phyloP scores from a whole-genome alignment of 306 rosid genomes.

The Chamaecrista fasciculata region DNA sequence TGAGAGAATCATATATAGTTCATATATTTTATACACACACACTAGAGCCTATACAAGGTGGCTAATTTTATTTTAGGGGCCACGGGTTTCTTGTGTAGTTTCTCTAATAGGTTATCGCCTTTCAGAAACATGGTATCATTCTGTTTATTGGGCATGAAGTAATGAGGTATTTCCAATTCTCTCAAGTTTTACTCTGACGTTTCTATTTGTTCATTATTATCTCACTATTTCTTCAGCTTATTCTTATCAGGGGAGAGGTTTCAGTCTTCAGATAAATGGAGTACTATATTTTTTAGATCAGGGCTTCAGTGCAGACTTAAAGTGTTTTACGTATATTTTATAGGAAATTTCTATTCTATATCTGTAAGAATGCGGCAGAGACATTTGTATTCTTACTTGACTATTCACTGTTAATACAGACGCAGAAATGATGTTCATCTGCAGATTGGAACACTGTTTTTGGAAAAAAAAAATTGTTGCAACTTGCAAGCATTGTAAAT shows the following conservation, averaged over 20 bases:
- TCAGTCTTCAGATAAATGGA: conserved; percentile 39
- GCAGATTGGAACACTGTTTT: neutral
- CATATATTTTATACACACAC: conserved; percentile 47
- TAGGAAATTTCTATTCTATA: conserved; percentile 43
- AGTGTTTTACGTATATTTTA: conserved; percentile 39
- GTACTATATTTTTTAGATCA: conserved; percentile 47
- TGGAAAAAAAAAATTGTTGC: too few relatives aligned
- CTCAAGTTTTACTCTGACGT: conserved; percentile 2
- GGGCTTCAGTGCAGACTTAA: conserved; percentile 36
- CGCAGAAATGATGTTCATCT: conserved; percentile 19
- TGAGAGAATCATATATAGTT: conserved; percentile 33
- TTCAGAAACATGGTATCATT: conserved; percentile 45
- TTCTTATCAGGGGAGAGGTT: conserved; percentile 48
- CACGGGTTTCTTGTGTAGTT: conserved; percentile 52
- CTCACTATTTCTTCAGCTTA: conserved; percentile 7
- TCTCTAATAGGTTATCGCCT: conserved; percentile 50
- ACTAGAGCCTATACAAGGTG: conserved; percentile 60
- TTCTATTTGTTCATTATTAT: conserved; percentile 19
- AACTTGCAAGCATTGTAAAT: too few relatives aligned
- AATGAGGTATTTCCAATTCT: conserved; percentile 37
- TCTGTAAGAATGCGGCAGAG: conserved; percentile 49
- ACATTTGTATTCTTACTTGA: conserved; percentile 38
- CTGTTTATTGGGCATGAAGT: conserved; percentile 38
- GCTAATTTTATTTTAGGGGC: conserved; percentile 71
- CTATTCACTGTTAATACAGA: neutral